phyloP scores from a whole-genome alignment of 495 filamentous ascomycete genomes.

The Aspergillus sclerotioniger region DNA sequence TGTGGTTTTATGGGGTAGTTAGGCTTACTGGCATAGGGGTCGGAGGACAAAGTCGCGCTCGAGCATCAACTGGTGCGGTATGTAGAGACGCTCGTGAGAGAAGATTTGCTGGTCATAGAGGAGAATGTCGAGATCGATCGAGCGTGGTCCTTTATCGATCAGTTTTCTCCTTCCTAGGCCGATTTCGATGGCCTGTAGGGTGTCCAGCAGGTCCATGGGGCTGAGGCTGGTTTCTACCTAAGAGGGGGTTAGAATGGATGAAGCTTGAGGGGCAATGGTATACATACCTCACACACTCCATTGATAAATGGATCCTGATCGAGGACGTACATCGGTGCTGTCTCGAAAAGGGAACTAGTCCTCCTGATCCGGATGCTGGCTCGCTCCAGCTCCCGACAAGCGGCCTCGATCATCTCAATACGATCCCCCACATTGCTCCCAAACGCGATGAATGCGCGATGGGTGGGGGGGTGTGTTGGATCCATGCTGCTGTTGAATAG shows the following conservation, averaged over 20 bases:
- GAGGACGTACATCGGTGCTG: conserved; percentile 91
- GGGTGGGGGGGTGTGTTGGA: conserved; percentile 24
- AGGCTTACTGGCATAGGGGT: conserved; percentile 77
- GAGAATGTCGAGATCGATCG: conserved; percentile 91
- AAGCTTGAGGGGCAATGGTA: not conserved
- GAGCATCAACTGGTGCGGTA: conserved; percentile 82
- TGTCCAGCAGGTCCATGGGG: conserved; percentile 72
- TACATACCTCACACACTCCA: conserved; percentile 81
- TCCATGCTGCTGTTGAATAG: conserved; percentile 28
- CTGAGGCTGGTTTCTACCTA: conserved; percentile 79
- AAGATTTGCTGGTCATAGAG: conserved; percentile 73
- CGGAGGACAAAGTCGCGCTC: conserved; percentile 93
- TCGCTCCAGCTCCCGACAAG: conserved; percentile 71
- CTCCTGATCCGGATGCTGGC: conserved; percentile 68
- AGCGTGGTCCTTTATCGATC: conserved; percentile 89
- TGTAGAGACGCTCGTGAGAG: conserved; percentile 65
- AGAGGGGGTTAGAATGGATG: conserved; percentile 7
- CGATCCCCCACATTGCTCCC: conserved; percentile 94
- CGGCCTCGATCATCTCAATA: conserved; percentile 74
- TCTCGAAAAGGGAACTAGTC: conserved; percentile 91
- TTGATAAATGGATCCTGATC: conserved; percentile 89
- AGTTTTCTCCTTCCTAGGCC: conserved; percentile 74
- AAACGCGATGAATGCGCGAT: conserved; percentile 77
- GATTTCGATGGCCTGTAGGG: conserved; percentile 80
- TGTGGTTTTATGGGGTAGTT: not conserved